These are phyloP conservation scores for Rhododendron mucronatum DNA, from an alignment of 148 eudicot species.

Conservation along the genomic window DNA sequence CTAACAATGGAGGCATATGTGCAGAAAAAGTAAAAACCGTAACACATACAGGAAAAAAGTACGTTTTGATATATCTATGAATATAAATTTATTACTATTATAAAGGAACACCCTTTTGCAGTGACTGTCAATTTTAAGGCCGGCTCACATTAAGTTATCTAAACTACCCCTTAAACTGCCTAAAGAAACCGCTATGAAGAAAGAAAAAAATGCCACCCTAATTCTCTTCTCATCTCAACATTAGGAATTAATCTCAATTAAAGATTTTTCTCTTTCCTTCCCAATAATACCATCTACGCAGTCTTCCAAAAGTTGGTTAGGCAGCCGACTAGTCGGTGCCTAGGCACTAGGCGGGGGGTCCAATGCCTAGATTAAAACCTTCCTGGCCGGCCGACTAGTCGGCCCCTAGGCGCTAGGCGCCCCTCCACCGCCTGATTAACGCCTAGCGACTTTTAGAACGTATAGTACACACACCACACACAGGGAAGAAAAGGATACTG, in stretches of 20 bases:
- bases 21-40: background rate
- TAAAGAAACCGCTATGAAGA: background rate
- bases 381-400: background rate
- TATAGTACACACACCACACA: background rate
- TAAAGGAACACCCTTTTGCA: background rate
- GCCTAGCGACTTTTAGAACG: too few species aligned
- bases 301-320: background rate
- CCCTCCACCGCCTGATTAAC: too few species aligned
- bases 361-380: background rate
- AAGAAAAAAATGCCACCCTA: too few species aligned
- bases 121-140: background rate
- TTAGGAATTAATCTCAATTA: background rate
- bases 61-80: background rate
- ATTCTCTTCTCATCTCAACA: background rate
- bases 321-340: background rate
- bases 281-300: too few species aligned
- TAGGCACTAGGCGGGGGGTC: background rate
- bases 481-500: constrained; percentile 58
- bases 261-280: background rate
- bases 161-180: background rate
- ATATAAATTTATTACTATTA: background rate
- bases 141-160: background rate
- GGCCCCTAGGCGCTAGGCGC: background rate
- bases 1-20: background rate
- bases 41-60: too few species aligned